These are phyloP conservation scores for Bacterosira constricta DNA, from an alignment of 108 stramenopile genomes.

Conservation along the genomic window DNA sequence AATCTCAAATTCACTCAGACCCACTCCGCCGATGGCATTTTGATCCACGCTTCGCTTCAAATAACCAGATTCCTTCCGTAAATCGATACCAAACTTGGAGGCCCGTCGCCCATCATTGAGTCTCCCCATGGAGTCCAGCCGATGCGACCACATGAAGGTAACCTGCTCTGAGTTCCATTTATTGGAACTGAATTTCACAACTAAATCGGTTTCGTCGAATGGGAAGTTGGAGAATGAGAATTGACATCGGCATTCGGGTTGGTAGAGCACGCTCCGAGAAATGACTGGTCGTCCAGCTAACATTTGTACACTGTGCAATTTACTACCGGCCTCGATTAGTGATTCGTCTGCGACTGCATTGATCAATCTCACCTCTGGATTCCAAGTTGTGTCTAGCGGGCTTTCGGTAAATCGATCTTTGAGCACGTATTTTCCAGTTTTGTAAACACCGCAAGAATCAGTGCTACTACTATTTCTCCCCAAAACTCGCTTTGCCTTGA, in stretches of 20 bases:
- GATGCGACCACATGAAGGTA: conserved; percentile 34
- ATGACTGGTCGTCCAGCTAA: conserved; percentile 30
- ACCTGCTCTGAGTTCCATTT: conserved; percentile 46
- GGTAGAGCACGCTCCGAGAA: conserved; percentile 34
- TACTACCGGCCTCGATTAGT: conserved; percentile 35
- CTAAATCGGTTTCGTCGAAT: conserved; percentile 45
- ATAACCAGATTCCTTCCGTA: not conserved
- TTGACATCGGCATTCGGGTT: conserved; percentile 44
- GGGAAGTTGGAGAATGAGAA: conserved; percentile 46
- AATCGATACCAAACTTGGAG: too few species aligned
- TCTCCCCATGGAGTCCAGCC: too few species aligned
- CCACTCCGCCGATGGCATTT: conserved; percentile 35
- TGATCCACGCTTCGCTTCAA: conserved; percentile 26
- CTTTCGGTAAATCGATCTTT: conserved; percentile 12
- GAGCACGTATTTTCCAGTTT: conserved; percentile 34
- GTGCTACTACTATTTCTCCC: not conserved
- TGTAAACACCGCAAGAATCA: not conserved
- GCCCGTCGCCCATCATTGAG: too few species aligned
- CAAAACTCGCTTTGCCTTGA: conserved; percentile 26
- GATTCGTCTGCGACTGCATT: conserved; percentile 35
- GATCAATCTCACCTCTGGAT: conserved; percentile 37
- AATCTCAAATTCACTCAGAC: conserved; percentile 43
- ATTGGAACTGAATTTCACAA: conserved; percentile 38
- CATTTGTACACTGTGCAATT: conserved; percentile 40
- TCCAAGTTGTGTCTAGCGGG: conserved; percentile 30